Evolutionary conservation across 495 filamentous ascomycete species (phyloP).

Genomic region (Aspergillus olivimuriae): DNA sequence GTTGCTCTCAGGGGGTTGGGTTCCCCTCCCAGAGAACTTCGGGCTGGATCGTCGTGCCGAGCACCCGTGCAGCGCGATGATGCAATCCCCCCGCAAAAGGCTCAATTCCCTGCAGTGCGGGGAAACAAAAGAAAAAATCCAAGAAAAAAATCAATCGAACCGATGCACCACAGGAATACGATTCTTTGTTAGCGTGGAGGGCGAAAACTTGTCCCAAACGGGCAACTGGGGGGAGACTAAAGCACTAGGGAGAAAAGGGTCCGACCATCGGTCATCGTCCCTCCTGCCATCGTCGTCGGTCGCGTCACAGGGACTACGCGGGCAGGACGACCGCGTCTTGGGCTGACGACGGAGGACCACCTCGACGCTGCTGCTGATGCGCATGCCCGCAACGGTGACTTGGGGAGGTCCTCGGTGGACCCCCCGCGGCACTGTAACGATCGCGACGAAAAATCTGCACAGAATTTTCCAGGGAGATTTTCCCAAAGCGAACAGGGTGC

Average conservation of each 20-base stretch:
- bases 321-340: too few relatives aligned
- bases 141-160: conserved; percentile 3
- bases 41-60: not conserved
- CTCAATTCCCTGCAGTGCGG: conserved; percentile 16
- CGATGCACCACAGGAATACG: not conserved
- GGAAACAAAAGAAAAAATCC: conserved; percentile 2
- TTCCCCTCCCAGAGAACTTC: not conserved
- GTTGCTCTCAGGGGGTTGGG: not conserved
- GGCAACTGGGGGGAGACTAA: conserved; percentile 7
- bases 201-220: conserved; percentile 3
- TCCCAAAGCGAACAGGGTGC: conserved; percentile 8
- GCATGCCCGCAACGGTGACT: too few relatives aligned
- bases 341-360: too few relatives aligned
- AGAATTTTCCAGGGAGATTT: conserved; percentile 15
- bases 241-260: too few relatives aligned
- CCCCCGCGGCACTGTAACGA: conserved; percentile 2
- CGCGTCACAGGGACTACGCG: too few relatives aligned
- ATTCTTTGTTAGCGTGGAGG: not conserved
- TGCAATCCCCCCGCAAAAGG: conserved; percentile 21
- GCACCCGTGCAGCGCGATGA: not conserved
- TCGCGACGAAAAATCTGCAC: conserved; percentile 4
- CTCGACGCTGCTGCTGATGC: too few relatives aligned
- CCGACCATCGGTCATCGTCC: too few relatives aligned
- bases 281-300: too few relatives aligned
- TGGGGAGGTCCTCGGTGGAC: too few relatives aligned